A percentile compares a stretch with the other conserved stretches of the same genome.
Conservation (phyloP, 805 yeast species). For the Wickerhamomyces chaumierensis region DNA sequence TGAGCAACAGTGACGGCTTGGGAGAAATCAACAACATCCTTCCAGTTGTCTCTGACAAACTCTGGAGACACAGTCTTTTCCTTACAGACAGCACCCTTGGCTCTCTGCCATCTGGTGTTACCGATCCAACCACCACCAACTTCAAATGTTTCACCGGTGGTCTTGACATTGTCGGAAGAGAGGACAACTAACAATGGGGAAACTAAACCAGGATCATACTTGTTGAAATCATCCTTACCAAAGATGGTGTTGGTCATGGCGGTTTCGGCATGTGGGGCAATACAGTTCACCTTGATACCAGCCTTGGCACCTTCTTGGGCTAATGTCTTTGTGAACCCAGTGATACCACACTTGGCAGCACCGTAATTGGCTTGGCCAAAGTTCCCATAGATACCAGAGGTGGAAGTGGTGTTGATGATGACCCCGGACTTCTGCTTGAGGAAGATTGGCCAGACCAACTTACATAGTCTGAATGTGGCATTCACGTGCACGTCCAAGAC, state of each 20-base stretch:
- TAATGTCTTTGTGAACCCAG: conserved; percentile 75
- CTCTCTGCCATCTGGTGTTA: conserved; percentile 89
- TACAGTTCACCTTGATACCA: conserved; percentile 65
- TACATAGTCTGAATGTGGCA: conserved; percentile 73
- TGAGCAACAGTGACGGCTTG: conserved; percentile 41
- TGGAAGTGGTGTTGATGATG: conserved; percentile 82
- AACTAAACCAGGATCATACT: conserved; percentile 78
- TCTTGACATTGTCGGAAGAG: conserved; percentile 58
- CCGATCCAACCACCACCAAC: conserved; percentile 97
- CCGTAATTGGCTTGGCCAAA: conserved; percentile 97
- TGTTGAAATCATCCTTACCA: conserved; percentile 67
- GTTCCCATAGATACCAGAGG: conserved; percentile 95
- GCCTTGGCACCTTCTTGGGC: conserved; percentile 84
- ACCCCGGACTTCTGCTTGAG: conserved; percentile 68
- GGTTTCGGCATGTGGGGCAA: conserved; percentile 98
- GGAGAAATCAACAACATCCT: conserved; percentile 52
- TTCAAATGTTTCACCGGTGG: conserved; percentile 78
- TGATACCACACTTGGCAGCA: conserved; percentile 82
- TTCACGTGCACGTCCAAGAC: conserved; percentile 73
- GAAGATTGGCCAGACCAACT: conserved; percentile 90
- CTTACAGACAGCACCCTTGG: conserved; percentile 67
- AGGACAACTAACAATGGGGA: conserved; percentile 81
- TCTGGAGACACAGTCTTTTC: conserved; percentile 43
- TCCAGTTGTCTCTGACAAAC: conserved; percentile 57
- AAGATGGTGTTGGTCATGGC: conserved; percentile 91